A percentile compares a stretch with the other conserved stretches of the same genome.
Evolutionary conservation across 2,329 filamentous ascomycete species (phyloP).

Genomic region (Ophiosphaerella korrae): DNA sequence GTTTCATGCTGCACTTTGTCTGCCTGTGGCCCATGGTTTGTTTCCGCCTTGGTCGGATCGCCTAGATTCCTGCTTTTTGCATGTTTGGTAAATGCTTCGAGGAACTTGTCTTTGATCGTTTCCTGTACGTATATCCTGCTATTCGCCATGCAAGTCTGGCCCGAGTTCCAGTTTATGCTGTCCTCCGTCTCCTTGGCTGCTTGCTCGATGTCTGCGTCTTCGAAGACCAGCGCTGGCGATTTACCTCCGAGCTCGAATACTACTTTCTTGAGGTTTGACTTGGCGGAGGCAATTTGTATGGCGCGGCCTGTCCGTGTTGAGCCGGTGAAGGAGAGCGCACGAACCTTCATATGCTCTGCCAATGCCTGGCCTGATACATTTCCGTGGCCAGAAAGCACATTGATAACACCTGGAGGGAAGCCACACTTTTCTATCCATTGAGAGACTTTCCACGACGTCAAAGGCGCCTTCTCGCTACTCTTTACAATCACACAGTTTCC

Average conservation of each 20-base stretch:
- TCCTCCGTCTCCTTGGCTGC: constrained; percentile 60
- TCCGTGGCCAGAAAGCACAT: constrained; percentile 78
- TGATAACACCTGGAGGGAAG: constrained; percentile 79
- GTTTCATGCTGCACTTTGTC: constrained; percentile 29
- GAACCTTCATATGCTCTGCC: constrained; percentile 77
- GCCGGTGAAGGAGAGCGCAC: constrained; percentile 81
- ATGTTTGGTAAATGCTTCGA: constrained; percentile 20
- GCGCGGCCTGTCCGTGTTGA: constrained; percentile 85
- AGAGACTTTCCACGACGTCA: constrained; percentile 78
- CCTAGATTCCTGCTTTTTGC: constrained; percentile 24
- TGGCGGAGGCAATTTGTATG: constrained; percentile 72
- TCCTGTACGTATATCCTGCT: constrained; percentile 62
- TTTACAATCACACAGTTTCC: constrained; percentile 39
- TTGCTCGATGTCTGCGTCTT: constrained; percentile 78
- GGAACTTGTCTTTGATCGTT: constrained; percentile 50
- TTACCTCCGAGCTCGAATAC: constrained; percentile 86
- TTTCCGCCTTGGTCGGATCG: constrained; percentile 18
- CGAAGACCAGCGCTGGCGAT: constrained; percentile 80
- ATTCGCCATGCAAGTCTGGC: constrained; percentile 65
- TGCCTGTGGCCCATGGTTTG: constrained; percentile 31
- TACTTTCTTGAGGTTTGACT: constrained; percentile 82
- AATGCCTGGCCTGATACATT: constrained; percentile 76
- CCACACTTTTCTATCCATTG: constrained; percentile 77
- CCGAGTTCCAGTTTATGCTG: constrained; percentile 60
- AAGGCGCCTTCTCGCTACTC: constrained; percentile 56